Evolutionary conservation across 1,139 yeast species (phyloP).

Genomic region (Blastobotrys capitulatus): DNA sequence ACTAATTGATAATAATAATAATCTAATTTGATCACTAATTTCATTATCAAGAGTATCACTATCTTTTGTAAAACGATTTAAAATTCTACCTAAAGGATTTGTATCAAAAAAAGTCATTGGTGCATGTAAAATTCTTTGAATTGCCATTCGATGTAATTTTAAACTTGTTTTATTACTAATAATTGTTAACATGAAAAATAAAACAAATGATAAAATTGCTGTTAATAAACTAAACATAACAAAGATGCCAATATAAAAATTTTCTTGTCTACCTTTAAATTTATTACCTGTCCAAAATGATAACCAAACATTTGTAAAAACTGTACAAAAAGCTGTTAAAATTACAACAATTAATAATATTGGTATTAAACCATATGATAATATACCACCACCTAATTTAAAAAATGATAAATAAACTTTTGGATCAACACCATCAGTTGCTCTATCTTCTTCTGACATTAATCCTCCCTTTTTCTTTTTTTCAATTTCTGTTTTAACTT

Average conservation of each 20-base stretch:
- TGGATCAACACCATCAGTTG: constrained; percentile 43
- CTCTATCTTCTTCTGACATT: constrained; percentile 45
- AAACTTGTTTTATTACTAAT: constrained; percentile 42
- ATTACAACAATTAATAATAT: constrained; percentile 36
- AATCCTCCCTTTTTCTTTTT: constrained; percentile 27
- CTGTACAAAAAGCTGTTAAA: constrained; percentile 51
- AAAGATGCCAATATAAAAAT: constrained; percentile 69
- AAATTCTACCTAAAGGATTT: constrained; percentile 64
- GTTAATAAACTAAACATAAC: constrained; percentile 45
- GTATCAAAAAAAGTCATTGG: constrained; percentile 68
- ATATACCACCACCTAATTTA: constrained; percentile 50
- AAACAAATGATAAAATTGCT: constrained; percentile 35
- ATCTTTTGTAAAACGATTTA: constrained; percentile 75
- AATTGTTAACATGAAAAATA: constrained; percentile 46
- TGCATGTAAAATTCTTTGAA: constrained; percentile 60
- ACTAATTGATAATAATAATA: constrained; percentile 46
- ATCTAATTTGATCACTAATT: constrained; percentile 34
- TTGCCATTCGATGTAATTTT: constrained; percentile 42
- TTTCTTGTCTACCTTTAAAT: constrained; percentile 43
- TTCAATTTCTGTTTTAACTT: constrained; percentile 22
- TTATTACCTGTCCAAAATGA: constrained; percentile 72
- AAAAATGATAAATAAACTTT: constrained; percentile 49
- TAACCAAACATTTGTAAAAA: constrained; percentile 76
- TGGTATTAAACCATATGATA: constrained; percentile 41
- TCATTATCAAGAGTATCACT: constrained; percentile 81